These are phyloP conservation scores for Plenodomus lindquistii DNA, from an alignment of 2,329 filamentous ascomycete genomes.

Conservation along the genomic window DNA sequence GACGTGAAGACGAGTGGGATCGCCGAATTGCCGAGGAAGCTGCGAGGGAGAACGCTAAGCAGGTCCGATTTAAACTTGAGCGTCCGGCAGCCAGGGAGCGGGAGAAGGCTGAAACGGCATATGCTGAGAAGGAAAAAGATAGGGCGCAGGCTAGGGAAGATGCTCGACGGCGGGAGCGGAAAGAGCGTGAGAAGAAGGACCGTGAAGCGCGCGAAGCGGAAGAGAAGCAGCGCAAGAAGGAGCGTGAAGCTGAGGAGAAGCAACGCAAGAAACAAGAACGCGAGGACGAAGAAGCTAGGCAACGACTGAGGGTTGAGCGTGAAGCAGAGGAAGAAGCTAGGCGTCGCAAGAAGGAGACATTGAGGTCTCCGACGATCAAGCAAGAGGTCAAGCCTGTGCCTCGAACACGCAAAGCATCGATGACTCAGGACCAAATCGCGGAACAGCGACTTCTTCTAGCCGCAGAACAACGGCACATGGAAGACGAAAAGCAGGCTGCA, in stretches of 20 bases:
- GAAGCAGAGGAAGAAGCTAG: no score
- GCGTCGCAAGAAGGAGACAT: slow-evolving; percentile 23
- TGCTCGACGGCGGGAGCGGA: slow-evolving; percentile 10
- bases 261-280: slow-evolving; percentile 6
- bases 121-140: slow-evolving; percentile 25
- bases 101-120: slow-evolving; percentile 23
- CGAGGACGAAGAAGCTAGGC: slow-evolving; percentile 8
- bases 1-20: slow-evolving; percentile 30
- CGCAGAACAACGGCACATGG: slow-evolving; percentile 27
- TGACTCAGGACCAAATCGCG: slow-evolving; percentile 18
- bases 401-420: slow-evolving; percentile 22
- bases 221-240: not conserved
- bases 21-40: slow-evolving; percentile 16
- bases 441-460: slow-evolving; percentile 24
- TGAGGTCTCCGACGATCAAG: slow-evolving; percentile 21
- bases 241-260: slow-evolving; percentile 9
- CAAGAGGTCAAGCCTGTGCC: slow-evolving; percentile 15
- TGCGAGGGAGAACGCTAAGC: slow-evolving; percentile 23
- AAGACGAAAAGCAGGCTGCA: slow-evolving; percentile 23
- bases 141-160: slow-evolving; percentile 21
- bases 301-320: no score
- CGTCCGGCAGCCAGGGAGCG: slow-evolving; percentile 26
- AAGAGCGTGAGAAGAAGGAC: slow-evolving; percentile 9
- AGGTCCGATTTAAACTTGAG: slow-evolving; percentile 32
- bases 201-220: slow-evolving; percentile 8